phyloP scores from a whole-genome alignment of 768 basidiomycete species.

The Mycena alexandri region DNA sequence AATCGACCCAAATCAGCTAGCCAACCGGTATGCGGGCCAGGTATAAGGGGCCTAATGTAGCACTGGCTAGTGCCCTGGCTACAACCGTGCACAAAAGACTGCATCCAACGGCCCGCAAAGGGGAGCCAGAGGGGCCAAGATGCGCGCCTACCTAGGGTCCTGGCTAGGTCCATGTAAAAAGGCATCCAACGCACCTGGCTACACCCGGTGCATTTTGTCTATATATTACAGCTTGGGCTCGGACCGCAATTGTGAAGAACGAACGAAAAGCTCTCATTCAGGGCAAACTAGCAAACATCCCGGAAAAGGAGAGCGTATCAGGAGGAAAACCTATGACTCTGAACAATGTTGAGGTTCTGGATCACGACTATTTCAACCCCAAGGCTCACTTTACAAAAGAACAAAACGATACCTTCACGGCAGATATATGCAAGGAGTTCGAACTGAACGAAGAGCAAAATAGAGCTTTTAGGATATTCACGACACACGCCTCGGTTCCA shows the following conservation, averaged over 20 bases:
- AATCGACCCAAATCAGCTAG: too few species aligned
- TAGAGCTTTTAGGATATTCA: slow-evolving; percentile 46
- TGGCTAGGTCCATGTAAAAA: too few species aligned
- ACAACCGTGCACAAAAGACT: too few species aligned
- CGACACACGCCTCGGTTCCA: slow-evolving; percentile 36
- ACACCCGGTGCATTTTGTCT: too few species aligned
- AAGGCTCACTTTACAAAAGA: slow-evolving; percentile 6
- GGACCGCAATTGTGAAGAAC: not conserved
- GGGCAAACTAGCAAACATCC: not conserved
- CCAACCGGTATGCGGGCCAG: too few species aligned
- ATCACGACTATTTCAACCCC: slow-evolving; percentile 23
- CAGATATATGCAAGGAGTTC: slow-evolving; percentile 22
- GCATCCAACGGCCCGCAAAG: too few species aligned
- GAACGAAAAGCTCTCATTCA: not conserved
- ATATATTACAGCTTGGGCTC: too few species aligned
- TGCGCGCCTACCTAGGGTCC: too few species aligned
- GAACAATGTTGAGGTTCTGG: slow-evolving; percentile 22
- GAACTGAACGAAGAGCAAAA: slow-evolving; percentile 49
- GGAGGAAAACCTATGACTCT: not conserved
- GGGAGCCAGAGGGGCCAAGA: too few species aligned
- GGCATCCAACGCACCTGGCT: too few species aligned
- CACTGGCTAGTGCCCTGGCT: too few species aligned
- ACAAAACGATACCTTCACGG: slow-evolving; percentile 6
- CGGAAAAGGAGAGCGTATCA: not conserved
- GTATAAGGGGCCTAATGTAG: too few species aligned